These are phyloP conservation scores for Rhytidhysteron rufulum DNA, from an alignment of 2,329 filamentous ascomycete species.

Conservation along the genomic window DNA sequence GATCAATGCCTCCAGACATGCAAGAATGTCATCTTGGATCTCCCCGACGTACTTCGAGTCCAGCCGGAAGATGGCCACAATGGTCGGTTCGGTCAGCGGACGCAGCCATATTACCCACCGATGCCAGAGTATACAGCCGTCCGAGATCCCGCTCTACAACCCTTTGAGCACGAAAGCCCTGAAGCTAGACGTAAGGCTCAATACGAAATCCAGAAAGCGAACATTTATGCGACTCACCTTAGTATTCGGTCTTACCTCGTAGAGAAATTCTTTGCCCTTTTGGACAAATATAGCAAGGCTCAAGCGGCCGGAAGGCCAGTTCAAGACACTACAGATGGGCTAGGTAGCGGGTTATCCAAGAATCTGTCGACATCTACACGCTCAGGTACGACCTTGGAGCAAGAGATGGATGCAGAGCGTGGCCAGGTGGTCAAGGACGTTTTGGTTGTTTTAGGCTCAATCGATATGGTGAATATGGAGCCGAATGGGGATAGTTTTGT, in stretches of 20 bases:
- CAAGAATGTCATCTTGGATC: constrained; percentile 63
- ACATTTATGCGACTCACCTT: constrained; percentile 79
- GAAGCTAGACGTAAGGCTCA: constrained; percentile 54
- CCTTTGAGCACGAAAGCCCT: constrained; percentile 24
- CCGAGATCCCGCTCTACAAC: constrained; percentile 21
- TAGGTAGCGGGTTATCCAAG: constrained; percentile 26
- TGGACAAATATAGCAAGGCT: constrained; percentile 55
- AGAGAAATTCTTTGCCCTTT: constrained; percentile 77
- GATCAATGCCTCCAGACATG: constrained; percentile 67
- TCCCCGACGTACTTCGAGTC: constrained; percentile 67
- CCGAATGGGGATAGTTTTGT: constrained; percentile 63
- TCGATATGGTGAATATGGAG: constrained; percentile 83
- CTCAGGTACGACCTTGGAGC: constrained; percentile 49
- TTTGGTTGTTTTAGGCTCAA: constrained; percentile 68
- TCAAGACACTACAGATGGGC: constrained; percentile 29
- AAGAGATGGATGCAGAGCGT: constrained; percentile 69
- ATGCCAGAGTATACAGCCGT: constrained; percentile 31
- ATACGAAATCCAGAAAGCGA: constrained; percentile 88
- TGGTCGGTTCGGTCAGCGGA: constrained; percentile 19
- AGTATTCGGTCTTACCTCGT: constrained; percentile 80
- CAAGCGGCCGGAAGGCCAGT: constrained; percentile 43
- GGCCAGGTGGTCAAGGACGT: constrained; percentile 80
- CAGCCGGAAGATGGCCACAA: constrained; percentile 40
- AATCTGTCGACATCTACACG: constrained; percentile 15
- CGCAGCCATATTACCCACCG: constrained; percentile 32